Conservation (phyloP, 2,329 filamentous ascomycete species). For the Ciborinia camelliae region DNA sequence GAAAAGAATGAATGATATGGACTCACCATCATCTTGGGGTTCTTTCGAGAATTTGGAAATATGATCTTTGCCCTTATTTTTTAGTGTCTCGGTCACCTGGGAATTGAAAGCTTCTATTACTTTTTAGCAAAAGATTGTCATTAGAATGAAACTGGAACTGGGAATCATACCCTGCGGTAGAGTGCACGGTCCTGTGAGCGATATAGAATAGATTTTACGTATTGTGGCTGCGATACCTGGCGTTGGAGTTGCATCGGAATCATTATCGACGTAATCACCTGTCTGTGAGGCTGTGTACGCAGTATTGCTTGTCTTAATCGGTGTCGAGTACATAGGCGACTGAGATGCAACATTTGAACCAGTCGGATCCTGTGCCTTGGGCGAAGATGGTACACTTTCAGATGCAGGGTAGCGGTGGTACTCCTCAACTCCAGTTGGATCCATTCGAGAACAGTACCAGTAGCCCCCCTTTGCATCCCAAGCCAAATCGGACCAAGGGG, state of each 20-base stretch:
- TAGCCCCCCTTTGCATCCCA: neutral
- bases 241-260: neutral
- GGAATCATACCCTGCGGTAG: neutral
- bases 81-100: neutral
- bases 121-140: neutral
- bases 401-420: neutral
- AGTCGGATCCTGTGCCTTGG: neutral
- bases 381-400: neutral
- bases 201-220: neutral
- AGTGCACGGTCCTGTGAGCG: neutral
- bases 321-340: neutral
- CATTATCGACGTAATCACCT: accelerated
- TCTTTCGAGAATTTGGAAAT: neutral
- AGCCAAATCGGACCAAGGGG: neutral
- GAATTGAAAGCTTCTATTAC: neutral
- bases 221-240: neutral
- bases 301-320: neutral
- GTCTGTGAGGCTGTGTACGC: neutral
- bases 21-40: constrained; percentile 7
- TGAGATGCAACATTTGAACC: neutral
- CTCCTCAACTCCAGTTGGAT: neutral
- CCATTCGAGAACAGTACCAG: neutral
- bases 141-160: neutral
- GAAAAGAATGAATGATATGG: neutral
- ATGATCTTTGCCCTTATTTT: neutral